These are phyloP conservation scores for Trichoderma citrinoviride DNA, from an alignment of 2,329 filamentous ascomycete genomes.

Conservation along the genomic window DNA sequence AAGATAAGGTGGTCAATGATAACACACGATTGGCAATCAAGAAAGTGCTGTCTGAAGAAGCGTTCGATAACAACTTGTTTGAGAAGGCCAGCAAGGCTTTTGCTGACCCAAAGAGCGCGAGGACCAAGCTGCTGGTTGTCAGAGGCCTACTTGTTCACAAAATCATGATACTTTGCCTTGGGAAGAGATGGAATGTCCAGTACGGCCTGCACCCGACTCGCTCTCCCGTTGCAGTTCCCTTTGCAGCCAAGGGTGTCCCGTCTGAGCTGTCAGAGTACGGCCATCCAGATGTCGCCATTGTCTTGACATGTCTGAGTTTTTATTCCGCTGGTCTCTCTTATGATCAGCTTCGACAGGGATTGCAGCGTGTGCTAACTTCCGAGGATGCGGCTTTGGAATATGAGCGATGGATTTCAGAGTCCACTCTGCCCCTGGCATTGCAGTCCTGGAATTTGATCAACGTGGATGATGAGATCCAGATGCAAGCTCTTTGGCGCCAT, in stretches of 20 bases:
- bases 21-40: conserved; percentile 24
- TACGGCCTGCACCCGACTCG: conserved; percentile 58
- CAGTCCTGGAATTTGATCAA: conserved; percentile 58
- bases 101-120: not conserved
- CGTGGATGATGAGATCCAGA: conserved; percentile 53
- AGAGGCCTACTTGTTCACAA: conserved; percentile 3
- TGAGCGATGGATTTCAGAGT: conserved; percentile 45
- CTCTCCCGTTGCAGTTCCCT: conserved; percentile 58
- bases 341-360: conserved; percentile 46
- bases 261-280: conserved; percentile 63
- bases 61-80: not conserved
- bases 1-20: not conserved
- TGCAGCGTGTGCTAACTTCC: conserved; percentile 49
- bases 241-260: conserved; percentile 47
- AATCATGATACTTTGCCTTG: conserved; percentile 57
- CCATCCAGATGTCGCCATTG: conserved; percentile 64
- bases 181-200: conserved; percentile 65
- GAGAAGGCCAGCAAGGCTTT: not conserved
- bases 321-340: conserved; percentile 60
- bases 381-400: conserved; percentile 59
- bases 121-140: not conserved
- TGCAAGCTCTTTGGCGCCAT: conserved; percentile 48
- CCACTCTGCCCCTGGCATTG: conserved; percentile 46
- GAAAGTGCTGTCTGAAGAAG: not conserved
- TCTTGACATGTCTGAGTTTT: conserved; percentile 64